Evolutionary conservation across 2,329 filamentous ascomycete genomes (phyloP).

Genomic region (Gaeumannomyces sp.): DNA sequence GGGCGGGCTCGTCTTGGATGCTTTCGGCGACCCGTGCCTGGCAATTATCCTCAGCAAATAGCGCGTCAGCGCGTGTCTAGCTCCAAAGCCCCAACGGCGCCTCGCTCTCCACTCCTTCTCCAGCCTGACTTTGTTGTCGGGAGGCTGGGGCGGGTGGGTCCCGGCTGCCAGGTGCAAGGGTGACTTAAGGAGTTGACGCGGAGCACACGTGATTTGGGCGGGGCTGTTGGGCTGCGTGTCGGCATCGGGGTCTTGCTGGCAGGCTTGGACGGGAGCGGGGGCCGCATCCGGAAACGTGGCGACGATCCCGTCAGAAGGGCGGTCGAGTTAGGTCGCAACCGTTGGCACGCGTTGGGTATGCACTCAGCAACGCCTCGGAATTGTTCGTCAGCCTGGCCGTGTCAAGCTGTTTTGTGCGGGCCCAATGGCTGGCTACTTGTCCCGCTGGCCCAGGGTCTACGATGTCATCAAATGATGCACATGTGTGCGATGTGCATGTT

Average conservation of each 20-base stretch:
- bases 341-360: not conserved
- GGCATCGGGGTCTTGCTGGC: not conserved
- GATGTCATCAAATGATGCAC: too few relatives aligned
- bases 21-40: not conserved
- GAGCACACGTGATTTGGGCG: not conserved
- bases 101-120: not conserved
- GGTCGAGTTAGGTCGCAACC: not conserved
- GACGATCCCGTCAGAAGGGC: not conserved
- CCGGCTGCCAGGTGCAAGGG: not conserved
- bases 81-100: not conserved
- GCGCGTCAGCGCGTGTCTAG: not conserved
- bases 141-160: not conserved
- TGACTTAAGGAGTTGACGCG: not conserved
- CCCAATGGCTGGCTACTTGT: not conserved
- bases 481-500: not conserved
- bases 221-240: not conserved
- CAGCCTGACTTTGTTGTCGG: not conserved
- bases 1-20: too few relatives aligned
- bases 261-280: not conserved
- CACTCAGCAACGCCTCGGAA: not conserved
- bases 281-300: slow-evolving; percentile 1
- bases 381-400: not conserved
- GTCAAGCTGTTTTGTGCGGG: not conserved
- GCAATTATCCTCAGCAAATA: not conserved
- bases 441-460: not conserved